Percentiles rank a stretch among this genome's conserved stretches.
Evolutionary conservation across 305 asterid genomes (phyloP).

Genomic region (Fraxinus nigra): DNA sequence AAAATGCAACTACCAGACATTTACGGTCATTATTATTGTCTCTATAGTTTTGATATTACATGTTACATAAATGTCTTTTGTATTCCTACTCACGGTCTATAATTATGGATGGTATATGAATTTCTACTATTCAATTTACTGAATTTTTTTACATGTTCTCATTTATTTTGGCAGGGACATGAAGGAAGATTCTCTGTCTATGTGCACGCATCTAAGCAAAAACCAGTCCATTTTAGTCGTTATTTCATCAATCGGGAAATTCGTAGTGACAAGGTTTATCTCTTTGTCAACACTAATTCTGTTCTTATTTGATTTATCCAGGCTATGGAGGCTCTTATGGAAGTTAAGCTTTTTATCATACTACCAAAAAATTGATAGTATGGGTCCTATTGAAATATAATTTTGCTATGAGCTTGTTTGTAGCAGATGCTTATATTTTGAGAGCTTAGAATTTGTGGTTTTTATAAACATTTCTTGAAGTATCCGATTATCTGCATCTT

Average conservation of each 20-base stretch:
- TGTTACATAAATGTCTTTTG: neutral
- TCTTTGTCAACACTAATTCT: neutral
- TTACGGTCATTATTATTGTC: neutral
- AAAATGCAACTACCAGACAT: conserved; percentile 5
- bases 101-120: neutral
- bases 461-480: neutral
- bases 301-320: neutral
- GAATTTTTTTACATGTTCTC: neutral
- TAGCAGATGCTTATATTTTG: neutral
- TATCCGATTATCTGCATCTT: neutral
- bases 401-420: neutral
- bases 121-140: neutral
- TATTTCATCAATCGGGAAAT: conserved; percentile 85
- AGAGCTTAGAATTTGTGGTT: neutral
- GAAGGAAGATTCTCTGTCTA: conserved; percentile 93
- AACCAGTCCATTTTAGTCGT: conserved; percentile 95
- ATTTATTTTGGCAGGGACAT: conserved; percentile 67
- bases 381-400: neutral
- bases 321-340: neutral
- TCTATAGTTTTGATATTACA: neutral
- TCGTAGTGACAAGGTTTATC: conserved; percentile 80
- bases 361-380: neutral
- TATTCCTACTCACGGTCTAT: neutral
- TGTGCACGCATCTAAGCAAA: conserved; percentile 90
- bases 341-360: neutral